phyloP scores from a whole-genome alignment of 192 early-diverging fungal species.

The Cetraspora pellucida region DNA sequence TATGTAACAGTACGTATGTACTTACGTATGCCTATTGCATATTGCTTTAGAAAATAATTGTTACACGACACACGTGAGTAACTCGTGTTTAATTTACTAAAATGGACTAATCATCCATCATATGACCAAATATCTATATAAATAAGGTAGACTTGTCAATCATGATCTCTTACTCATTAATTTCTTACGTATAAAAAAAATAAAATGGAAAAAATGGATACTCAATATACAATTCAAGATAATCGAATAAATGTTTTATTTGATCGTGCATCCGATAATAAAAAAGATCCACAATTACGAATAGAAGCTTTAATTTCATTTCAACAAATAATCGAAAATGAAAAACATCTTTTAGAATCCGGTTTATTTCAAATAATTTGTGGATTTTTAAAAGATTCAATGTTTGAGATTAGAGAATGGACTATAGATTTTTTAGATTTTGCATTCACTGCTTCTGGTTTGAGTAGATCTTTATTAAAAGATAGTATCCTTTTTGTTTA shows the following conservation, averaged over 20 bases:
- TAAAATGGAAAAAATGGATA: slow-evolving; percentile 2
- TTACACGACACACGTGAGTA: too few relatives aligned
- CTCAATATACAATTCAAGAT: neutral
- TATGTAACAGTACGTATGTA: too few relatives aligned
- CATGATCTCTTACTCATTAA: too few relatives aligned
- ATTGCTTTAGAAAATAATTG: too few relatives aligned
- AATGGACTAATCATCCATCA: too few relatives aligned
- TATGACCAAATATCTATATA: too few relatives aligned
- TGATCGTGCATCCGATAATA: slow-evolving; percentile 1
- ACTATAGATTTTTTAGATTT: slow-evolving; percentile 29
- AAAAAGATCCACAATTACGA: slow-evolving; percentile 12
- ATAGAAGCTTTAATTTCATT: slow-evolving; percentile 23
- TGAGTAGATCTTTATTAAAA: neutral
- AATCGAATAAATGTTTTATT: slow-evolving; percentile 15
- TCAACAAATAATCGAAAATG: slow-evolving; percentile 26
- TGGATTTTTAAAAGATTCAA: slow-evolving; percentile 14
- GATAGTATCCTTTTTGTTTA: slow-evolving; percentile 29
- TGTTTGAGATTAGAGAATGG: slow-evolving; percentile 24
- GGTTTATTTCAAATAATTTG: slow-evolving; percentile 5
- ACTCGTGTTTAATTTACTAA: too few relatives aligned
- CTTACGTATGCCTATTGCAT: too few relatives aligned
- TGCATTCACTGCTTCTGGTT: neutral
- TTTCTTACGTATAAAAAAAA: too few relatives aligned
- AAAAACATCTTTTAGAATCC: slow-evolving; percentile 8
- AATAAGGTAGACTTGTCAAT: too few relatives aligned